Conservation (phyloP, 768 basidiomycete species). For the Leccinum uliginosum region DNA sequence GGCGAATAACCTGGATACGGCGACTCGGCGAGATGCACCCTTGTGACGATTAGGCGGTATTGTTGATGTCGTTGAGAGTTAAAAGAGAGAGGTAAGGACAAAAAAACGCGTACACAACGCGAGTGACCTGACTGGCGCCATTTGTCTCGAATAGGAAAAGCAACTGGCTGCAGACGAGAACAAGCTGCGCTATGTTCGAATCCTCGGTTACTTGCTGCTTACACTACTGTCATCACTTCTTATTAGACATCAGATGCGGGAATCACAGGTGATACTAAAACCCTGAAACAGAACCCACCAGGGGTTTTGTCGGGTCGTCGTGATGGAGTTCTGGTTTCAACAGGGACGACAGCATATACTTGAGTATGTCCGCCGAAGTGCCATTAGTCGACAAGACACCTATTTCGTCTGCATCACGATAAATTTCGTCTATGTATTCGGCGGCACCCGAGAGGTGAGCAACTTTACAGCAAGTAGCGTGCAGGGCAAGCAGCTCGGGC, state of each 20-base stretch:
- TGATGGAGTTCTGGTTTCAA: background rate
- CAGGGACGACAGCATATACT: background rate
- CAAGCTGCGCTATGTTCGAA: background rate
- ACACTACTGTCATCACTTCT: too few relatives aligned
- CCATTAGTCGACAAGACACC: slow-evolving; percentile 3
- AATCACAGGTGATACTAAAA: too few relatives aligned
- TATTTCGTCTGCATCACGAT: slow-evolving; percentile 3
- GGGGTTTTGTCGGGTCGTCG: too few relatives aligned
- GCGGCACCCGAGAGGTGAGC: slow-evolving; percentile 23
- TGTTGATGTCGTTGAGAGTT: too few relatives aligned
- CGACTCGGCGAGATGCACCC: too few relatives aligned
- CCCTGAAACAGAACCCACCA: too few relatives aligned
- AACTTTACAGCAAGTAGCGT: slow-evolving; percentile 23
- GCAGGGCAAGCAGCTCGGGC: slow-evolving; percentile 12
- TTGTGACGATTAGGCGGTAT: too few relatives aligned
- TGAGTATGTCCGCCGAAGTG: background rate
- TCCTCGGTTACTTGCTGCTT: slow-evolving; percentile 8
- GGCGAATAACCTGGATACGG: too few relatives aligned
- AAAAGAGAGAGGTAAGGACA: too few relatives aligned
- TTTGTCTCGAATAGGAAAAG: background rate
- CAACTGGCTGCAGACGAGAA: background rate
- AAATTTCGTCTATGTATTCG: slow-evolving; percentile 15
- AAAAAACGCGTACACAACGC: too few relatives aligned
- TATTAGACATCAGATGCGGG: too few relatives aligned
- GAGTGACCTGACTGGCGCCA: too few relatives aligned